Base-by-base conservation (phyloP, 352 stramenopile genomes). In the Globisporangium mamillatum region DNA sequence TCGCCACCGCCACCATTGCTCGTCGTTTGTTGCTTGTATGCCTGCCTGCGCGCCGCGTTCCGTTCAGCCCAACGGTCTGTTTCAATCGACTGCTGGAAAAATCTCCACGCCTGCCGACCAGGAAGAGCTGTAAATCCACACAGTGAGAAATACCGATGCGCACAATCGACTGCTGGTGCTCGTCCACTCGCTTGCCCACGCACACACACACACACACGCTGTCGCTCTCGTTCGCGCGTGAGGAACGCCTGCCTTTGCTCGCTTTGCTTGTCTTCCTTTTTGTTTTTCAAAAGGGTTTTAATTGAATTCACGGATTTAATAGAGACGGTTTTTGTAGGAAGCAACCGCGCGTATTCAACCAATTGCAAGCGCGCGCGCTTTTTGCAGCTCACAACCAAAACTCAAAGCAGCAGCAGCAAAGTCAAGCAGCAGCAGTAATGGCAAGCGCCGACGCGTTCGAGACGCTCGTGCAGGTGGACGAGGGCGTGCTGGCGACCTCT, bases 401-500 rank as follows among this genome's bases (percentile, higher is more conserved):
- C 20, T 2, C 20, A 54, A 55, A 27, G 9, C 20, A 10, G 8
- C 3, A 24, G n/a, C 59, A 55, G 24, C 24, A 55, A 27, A 52
- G 41, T n/a, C 29, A 48, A 65, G 34, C n/a, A 22, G n/a, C 8
- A 32, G 29, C 25, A 18, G 10, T 4, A 14, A 64, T 53, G 41
- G 52, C 52, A 55, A 59, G 64, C 41, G 56, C 29, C 29, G 81
- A 76, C 52, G 71, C 60, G 41, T 92, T 92, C 58, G 79, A 86
- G 65, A 67, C 74, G 61, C 78, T 91, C 72, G 84, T 92, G 68
- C 78, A 81, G 74, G 57, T 91, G 58, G 82, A 89, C 63, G 82
- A 90, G 46, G 76, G 76, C 58, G 77, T 92, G 57, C 66, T 92
- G 62, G 82, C 79, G 55, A 90, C 84, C 36, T 87, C 82, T 6